Base-by-base conservation (phyloP, 768 basidiomycete genomes). In the Russula foetens region DNA sequence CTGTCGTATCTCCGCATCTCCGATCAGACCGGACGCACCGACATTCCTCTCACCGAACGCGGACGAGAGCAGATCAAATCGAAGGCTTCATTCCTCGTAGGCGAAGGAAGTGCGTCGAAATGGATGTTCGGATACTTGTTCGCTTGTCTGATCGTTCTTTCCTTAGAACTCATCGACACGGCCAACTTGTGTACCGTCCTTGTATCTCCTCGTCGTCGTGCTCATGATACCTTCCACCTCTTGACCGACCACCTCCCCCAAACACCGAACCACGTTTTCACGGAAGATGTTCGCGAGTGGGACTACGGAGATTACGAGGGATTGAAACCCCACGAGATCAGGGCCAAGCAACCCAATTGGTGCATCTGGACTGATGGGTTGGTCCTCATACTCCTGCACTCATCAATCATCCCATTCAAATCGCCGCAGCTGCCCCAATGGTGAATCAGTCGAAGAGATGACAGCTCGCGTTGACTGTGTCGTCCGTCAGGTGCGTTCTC, bases 241-340 rank as follows among this genome's bases (percentile, higher is more conserved):
- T 75, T 93, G 35, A 92, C 93, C 57, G 79, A 73, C 29, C 75
- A 81, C 59, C 66, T 79, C 39, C 71, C 72, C 4, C 61, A 75
- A 53, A 54, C 68, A 38, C 86, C 86, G 2, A 60, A 79, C 59
- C 83, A 86, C 67, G 67, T 79, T 21, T 69, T 83, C 35, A 84
- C 85, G 0, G 89, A 91, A 65, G 79, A 83, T 24, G 85, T 77
- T 26, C 77, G 84, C 45, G 92, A 95, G 71, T 95, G 92, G 92
- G 89, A 96, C 68, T 96, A 96, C 69, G 85, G 95, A 11, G 83
- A 90, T 8, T 97, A 90, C 68, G 94, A 96, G 70, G 94, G 93
- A 6, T 80, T 94, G 44, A 70, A 80, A 28, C 76, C 85, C n/a
- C 74, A 82, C n/a, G 90, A 96, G 66, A 96, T 96, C 66, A 75